Evolutionary conservation across 352 stramenopile species (phyloP).

Genomic region (Globisporangium cylindrosporum): DNA sequence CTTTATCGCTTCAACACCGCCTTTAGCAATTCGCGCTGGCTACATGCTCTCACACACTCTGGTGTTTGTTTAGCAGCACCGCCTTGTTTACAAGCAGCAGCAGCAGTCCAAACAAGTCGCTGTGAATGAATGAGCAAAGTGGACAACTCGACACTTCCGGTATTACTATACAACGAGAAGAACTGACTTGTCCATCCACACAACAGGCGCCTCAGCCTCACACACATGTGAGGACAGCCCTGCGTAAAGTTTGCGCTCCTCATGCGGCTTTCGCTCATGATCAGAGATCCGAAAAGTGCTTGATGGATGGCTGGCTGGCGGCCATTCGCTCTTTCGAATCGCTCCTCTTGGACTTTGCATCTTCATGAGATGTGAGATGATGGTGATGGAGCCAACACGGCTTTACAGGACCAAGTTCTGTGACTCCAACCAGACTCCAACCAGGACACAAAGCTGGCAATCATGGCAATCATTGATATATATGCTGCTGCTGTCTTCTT

Average conservation of each 20-base stretch:
- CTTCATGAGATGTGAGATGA: neutral
- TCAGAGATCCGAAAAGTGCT: neutral
- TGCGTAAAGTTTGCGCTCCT: neutral
- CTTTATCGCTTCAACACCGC: neutral
- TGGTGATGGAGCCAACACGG: neutral
- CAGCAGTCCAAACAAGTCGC: neutral
- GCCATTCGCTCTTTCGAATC: too few species aligned
- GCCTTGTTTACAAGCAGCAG: neutral
- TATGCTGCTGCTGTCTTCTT: too few species aligned
- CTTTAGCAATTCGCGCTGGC: neutral
- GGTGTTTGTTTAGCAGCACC: neutral
- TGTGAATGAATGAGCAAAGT: neutral
- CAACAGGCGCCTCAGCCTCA: neutral
- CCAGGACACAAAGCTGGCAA: neutral
- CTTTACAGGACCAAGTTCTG: neutral
- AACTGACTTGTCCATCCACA: neutral
- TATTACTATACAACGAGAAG: neutral
- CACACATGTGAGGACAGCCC: neutral
- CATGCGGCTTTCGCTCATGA: neutral
- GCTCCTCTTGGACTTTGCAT: neutral
- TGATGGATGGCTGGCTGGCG: neutral
- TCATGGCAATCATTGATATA: neutral
- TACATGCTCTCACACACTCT: neutral
- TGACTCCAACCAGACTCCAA: too few species aligned
- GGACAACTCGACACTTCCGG: neutral